Evolutionary conservation across 2,329 filamentous ascomycete genomes (phyloP).

Genomic region (Aspergillus cejpii): DNA sequence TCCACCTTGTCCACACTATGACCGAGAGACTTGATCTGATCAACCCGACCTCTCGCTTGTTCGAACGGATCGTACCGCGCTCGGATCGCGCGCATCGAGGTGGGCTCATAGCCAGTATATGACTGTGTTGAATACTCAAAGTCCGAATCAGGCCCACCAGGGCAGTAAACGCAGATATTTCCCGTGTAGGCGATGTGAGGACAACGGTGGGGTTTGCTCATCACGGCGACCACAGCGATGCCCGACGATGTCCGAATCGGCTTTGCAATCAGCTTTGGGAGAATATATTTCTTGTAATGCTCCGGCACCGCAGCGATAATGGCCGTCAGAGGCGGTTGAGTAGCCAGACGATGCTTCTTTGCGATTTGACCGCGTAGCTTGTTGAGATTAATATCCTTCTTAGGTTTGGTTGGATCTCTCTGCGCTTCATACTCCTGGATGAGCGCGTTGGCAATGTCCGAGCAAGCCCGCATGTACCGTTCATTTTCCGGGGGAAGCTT

Average conservation of each 20-base stretch:
- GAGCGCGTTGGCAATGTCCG: slow-evolving; percentile 86
- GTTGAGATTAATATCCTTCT: slow-evolving; percentile 90
- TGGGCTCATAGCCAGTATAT: slow-evolving; percentile 97
- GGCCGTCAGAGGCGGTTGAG: slow-evolving; percentile 83
- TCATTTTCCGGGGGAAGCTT: slow-evolving; percentile 89
- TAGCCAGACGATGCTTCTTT: slow-evolving; percentile 85
- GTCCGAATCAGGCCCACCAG: slow-evolving; percentile 92
- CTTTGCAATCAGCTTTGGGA: slow-evolving; percentile 93
- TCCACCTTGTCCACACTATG: slow-evolving; percentile 99
- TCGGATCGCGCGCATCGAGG: slow-evolving; percentile 95
- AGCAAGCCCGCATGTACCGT: slow-evolving; percentile 86
- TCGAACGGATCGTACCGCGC: slow-evolving; percentile 97
- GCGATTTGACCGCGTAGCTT: slow-evolving; percentile 75
- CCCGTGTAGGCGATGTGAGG: slow-evolving; percentile 97
- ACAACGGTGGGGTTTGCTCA: slow-evolving; percentile 98
- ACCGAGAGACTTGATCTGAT: slow-evolving; percentile 90
- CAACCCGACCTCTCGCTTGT: slow-evolving; percentile 88
- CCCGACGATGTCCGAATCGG: slow-evolving; percentile 93
- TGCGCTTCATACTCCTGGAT: slow-evolving; percentile 89
- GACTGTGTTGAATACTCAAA: slow-evolving; percentile 99
- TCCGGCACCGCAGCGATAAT: slow-evolving; percentile 99
- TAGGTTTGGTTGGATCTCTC: slow-evolving; percentile 63
- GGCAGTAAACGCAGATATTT: slow-evolving; percentile 98
- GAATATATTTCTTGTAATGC: slow-evolving; percentile 98
- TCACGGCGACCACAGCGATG: slow-evolving; percentile 96